A percentile compares a stretch with the other conserved stretches of the same genome.
Conservation (phyloP, 1,139 yeast genomes). For the Scheffersomyces lignicola region DNA sequence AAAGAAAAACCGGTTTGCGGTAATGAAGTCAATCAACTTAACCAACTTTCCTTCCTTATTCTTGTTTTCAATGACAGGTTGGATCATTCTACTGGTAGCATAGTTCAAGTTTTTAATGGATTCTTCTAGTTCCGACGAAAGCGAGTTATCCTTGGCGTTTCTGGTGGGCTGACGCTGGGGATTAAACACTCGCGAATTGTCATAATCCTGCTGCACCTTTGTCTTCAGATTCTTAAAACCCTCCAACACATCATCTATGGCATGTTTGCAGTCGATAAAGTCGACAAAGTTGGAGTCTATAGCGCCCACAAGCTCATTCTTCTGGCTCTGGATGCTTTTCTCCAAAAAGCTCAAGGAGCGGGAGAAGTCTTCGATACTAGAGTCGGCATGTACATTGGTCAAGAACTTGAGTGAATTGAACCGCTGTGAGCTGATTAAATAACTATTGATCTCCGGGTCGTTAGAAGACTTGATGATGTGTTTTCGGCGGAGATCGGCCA, state of each 20-base stretch:
- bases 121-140: constrained; percentile 40
- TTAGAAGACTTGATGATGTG: constrained; percentile 37
- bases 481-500: constrained; percentile 39
- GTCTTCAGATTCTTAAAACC: constrained; percentile 38
- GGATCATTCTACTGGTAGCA: constrained; percentile 65
- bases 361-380: constrained; percentile 63
- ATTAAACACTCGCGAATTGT: constrained; percentile 37
- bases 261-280: constrained; percentile 74
- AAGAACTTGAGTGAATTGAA: constrained; percentile 74
- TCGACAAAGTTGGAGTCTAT: constrained; percentile 74
- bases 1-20: constrained; percentile 62
- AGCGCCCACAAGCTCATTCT: constrained; percentile 62
- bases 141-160: constrained; percentile 18
- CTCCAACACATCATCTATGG: constrained; percentile 39
- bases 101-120: constrained; percentile 50
- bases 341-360: constrained; percentile 61
- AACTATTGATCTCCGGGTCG: constrained; percentile 50
- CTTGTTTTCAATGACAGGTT: constrained; percentile 73
- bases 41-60: constrained; percentile 59
- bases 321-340: constrained; percentile 58
- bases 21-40: constrained; percentile 62
- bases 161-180: constrained; percentile 20
- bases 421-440: constrained; percentile 66
- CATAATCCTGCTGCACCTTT: constrained; percentile 37
- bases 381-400: constrained; percentile 67